Conservation (phyloP, 2,329 filamentous ascomycete species). For the Phialophora verrucosa region DNA sequence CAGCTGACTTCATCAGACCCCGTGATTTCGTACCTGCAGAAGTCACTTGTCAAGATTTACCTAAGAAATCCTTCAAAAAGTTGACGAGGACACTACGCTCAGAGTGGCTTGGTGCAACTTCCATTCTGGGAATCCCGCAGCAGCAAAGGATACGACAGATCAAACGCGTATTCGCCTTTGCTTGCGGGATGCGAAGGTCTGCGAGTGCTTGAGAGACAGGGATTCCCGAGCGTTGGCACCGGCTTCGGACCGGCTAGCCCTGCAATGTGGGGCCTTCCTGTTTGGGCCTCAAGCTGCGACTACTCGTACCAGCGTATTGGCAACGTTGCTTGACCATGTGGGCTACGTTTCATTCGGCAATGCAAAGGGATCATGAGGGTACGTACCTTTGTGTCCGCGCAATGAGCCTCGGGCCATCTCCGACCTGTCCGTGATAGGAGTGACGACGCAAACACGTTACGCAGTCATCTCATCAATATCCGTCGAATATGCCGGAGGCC, state of each 20-base stretch:
- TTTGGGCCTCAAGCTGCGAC: not conserved
- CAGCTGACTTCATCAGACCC: not conserved
- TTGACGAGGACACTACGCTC: not conserved
- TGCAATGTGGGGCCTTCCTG: not conserved
- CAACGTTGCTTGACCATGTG: not conserved
- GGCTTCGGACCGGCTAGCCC: not conserved
- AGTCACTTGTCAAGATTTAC: constrained; percentile 16
- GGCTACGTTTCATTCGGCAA: not conserved
- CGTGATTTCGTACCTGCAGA: constrained; percentile 12
- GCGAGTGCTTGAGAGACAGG: not conserved
- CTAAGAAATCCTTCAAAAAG: not conserved
- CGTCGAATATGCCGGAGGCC: not conserved
- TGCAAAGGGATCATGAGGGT: not conserved
- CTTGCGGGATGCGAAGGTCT: not conserved
- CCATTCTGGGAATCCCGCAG: not conserved
- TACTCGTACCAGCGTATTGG: not conserved
- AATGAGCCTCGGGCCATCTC: not conserved
- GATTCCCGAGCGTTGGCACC: not conserved
- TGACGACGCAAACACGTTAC: not conserved
- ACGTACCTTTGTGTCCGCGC: not conserved
- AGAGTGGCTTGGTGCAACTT: constrained; percentile 3
- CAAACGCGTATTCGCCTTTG: not conserved
- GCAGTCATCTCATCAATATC: not conserved
- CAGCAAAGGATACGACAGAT: not conserved
- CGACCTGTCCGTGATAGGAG: not conserved